A percentile compares a stretch with the other conserved stretches of the same genome.
Evolutionary conservation across 106 monocot species (phyloP).

Genomic region (Gastrodia elata): DNA sequence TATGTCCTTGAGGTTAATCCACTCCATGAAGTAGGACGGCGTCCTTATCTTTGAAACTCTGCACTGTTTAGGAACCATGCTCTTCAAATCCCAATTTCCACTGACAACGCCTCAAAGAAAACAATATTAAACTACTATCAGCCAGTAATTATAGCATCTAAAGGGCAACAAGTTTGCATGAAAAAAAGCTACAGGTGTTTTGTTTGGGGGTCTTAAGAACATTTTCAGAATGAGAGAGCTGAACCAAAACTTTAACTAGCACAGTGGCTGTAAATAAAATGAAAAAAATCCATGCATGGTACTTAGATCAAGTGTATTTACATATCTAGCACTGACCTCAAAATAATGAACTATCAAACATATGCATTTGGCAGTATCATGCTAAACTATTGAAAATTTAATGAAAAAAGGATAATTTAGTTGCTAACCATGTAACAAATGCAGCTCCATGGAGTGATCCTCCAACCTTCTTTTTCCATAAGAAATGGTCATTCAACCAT

Average conservation of each 20-base stretch:
- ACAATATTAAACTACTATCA: background rate
- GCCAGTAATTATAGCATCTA: background rate
- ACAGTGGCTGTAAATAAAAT: background rate
- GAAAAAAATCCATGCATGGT: background rate
- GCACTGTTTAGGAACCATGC: slow-evolving; percentile 86
- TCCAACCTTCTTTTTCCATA: slow-evolving; percentile 53
- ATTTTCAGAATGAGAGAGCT: background rate
- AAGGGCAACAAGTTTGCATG: background rate
- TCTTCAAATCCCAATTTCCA: slow-evolving; percentile 99
- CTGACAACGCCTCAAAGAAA: slow-evolving; percentile 17
- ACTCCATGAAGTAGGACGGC: slow-evolving; percentile 86
- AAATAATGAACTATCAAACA: too few relatives aligned
- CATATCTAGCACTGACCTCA: too few relatives aligned
- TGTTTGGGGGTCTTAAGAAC: background rate
- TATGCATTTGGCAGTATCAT: too few relatives aligned
- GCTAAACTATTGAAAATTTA: too few relatives aligned
- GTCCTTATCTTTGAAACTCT: slow-evolving; percentile 53
- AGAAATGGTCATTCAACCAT: slow-evolving; percentile 59
- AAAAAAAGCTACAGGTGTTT: background rate
- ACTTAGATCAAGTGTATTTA: too few relatives aligned
- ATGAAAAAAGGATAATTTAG: too few relatives aligned
- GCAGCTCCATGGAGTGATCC: slow-evolving; percentile 67
- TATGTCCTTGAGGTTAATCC: slow-evolving; percentile 96
- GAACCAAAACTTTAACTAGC: background rate
- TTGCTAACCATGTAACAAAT: slow-evolving; percentile 87